Evolutionary conservation across 306 rosid species (phyloP), one percentile per base, ranked within the genome.

Genomic region (Medicago arabica): DNA sequence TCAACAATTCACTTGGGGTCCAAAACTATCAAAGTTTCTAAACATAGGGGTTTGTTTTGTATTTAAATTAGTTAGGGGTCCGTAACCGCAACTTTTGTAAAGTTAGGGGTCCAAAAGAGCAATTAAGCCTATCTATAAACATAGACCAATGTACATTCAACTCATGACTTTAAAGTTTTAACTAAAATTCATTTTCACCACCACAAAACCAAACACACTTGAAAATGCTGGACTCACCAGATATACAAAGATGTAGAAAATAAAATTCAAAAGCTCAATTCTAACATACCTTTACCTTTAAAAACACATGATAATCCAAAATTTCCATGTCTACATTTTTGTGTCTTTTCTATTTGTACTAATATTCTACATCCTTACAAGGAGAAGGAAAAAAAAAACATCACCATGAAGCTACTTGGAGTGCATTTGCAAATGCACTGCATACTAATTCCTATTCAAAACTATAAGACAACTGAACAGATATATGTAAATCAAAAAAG

Each of bases 361-460:
- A 17, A 5, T 3, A 3, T 40, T 62, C 7, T 31, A 72, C 25
- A 39, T 50, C 57, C 47, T 50, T 14, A 19, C 17, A 60, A 51
- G 58, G 46, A 21, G 57, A 9, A n/a, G n/a, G n/a, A n/a, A n/a
- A 54, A 14, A 41, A 9, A 61, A 71, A 9, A 41, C 54, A 75
- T 54, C 12, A 53, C 36, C 31, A 79, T 28, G 46, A 49, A 44
- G 65, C 74, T 72, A 74, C 57, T 49, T 47, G 49, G 40, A 65
- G 31, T 78, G 61, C 59, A 74, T 57, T 13, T 9, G 21, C 75
- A 43, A 13, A 50, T 9, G 25, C 79, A 49, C 17, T 23, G 44
- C 63, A 60, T 14, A 7, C 67, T 60, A 21, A 43, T 39, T 63
- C 54, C 74, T 50, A 75, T 17, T 40, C 43, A 34, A 49, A 72